phyloP scores from a whole-genome alignment of 768 basidiomycete species.

The Termitomyces sp. region DNA sequence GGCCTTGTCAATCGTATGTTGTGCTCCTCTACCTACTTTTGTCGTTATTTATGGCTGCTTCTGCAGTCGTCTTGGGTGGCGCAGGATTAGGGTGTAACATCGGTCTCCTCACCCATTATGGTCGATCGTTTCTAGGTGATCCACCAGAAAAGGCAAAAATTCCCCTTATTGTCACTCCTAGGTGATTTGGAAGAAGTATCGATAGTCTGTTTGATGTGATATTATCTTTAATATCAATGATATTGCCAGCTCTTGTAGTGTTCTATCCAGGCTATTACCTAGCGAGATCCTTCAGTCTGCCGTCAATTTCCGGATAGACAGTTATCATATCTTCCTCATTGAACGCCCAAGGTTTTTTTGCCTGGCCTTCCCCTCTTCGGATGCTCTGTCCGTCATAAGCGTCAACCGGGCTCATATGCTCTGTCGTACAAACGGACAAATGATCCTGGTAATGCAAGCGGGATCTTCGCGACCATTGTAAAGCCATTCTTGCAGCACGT shows the following conservation, averaged over 20 bases:
- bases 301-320: conserved; percentile 62
- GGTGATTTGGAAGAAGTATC: conserved; percentile 6
- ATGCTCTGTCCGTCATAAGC: conserved; percentile 55
- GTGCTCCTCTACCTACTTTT: not conserved
- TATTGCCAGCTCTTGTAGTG: not conserved
- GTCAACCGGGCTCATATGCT: conserved; percentile 79
- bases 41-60: not conserved
- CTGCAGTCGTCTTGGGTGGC: conserved; percentile 64
- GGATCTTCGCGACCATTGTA: conserved; percentile 39
- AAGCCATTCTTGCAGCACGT: conserved; percentile 31
- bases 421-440: conserved; percentile 52
- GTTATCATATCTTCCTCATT: conserved; percentile 45
- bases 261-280: conserved; percentile 11
- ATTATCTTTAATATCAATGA: not conserved
- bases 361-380: conserved; percentile 26
- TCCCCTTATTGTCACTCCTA: conserved; percentile 9
- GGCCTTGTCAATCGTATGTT: conserved; percentile 51
- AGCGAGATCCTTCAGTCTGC: conserved; percentile 53
- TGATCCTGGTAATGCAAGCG: conserved; percentile 51
- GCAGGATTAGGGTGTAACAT: conserved; percentile 59
- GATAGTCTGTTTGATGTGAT: not conserved
- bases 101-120: conserved; percentile 55
- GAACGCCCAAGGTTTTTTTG: conserved; percentile 12
- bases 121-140: conserved; percentile 49
- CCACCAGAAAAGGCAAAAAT: conserved; percentile 34